phyloP scores from a whole-genome alignment of 2,329 filamentous ascomycete species.

The Colletotrichum tofieldiae region DNA sequence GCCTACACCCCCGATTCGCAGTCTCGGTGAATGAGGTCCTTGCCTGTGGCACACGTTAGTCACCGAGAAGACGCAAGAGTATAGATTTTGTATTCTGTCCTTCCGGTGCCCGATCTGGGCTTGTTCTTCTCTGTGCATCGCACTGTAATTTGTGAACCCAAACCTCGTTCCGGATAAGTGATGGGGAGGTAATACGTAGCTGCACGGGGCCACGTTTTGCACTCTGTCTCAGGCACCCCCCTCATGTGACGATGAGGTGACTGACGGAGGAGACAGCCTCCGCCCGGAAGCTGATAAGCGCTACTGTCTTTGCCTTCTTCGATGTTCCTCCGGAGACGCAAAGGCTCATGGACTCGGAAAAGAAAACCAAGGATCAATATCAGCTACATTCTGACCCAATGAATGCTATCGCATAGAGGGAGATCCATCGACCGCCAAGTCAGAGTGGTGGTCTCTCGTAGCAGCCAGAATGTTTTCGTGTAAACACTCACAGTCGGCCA shows the following conservation, averaged over 20 bases:
- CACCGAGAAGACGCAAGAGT: background rate
- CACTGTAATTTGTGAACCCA: background rate
- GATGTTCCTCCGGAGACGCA: too few relatives aligned
- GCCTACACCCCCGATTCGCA: background rate
- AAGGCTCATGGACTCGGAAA: too few relatives aligned
- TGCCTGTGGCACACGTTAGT: too few relatives aligned
- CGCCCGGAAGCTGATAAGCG: too few relatives aligned
- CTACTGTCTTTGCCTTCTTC: too few relatives aligned
- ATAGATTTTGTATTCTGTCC: background rate
- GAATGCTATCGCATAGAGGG: background rate
- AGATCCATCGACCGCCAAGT: background rate
- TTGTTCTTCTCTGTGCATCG: background rate
- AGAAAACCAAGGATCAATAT: background rate
- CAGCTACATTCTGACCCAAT: background rate
- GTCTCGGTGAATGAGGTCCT: background rate
- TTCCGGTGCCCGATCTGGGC: background rate
- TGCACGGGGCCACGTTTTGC: too few relatives aligned
- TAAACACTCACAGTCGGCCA: background rate
- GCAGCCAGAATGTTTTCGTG: background rate
- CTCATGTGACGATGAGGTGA: too few relatives aligned
- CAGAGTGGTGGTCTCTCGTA: background rate
- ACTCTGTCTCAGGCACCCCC: too few relatives aligned
- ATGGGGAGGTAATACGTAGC: background rate
- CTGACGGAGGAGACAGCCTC: too few relatives aligned
- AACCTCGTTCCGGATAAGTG: background rate